A percentile compares a stretch with the other conserved stretches of the same genome.
Evolutionary conservation across 2,329 filamentous ascomycete genomes (phyloP).

Genomic region (Trichoderma sp.): DNA sequence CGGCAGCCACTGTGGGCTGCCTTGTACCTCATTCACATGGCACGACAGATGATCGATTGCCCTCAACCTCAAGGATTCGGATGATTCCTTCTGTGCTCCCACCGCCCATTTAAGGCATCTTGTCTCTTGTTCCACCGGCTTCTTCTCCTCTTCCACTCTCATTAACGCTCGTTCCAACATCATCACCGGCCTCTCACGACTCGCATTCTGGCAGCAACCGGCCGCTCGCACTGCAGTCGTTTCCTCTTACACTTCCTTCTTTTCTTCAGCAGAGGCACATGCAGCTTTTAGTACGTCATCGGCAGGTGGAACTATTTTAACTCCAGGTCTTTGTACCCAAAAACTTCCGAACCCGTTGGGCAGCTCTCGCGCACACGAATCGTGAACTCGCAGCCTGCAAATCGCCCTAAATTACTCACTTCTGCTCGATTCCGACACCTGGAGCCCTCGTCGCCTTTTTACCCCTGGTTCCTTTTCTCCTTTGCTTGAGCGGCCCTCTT

Average conservation of each 20-base stretch:
- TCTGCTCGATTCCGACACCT: background rate
- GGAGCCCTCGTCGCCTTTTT: background rate
- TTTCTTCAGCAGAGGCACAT: conserved; percentile 8
- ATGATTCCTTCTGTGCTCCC: background rate
- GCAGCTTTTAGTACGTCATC: conserved; percentile 17
- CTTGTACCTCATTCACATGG: background rate
- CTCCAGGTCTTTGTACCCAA: conserved; percentile 6
- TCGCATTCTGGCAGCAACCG: background rate
- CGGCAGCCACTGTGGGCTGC: background rate
- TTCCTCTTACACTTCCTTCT: background rate
- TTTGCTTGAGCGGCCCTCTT: background rate
- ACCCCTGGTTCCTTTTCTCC: background rate
- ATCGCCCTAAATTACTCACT: background rate
- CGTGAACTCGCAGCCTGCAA: background rate
- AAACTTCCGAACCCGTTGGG: background rate
- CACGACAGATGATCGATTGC: background rate
- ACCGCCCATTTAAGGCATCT: background rate
- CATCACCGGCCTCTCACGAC: background rate
- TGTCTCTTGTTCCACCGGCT: background rate
- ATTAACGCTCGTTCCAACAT: background rate
- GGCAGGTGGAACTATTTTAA: background rate
- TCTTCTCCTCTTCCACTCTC: background rate
- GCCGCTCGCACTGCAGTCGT: background rate
- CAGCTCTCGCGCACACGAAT: background rate
- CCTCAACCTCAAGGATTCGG: background rate